A percentile compares a stretch with the other conserved stretches of the same genome.
Evolutionary conservation across 139 green algal species (phyloP).

Genomic region (Ulvella scutata): DNA sequence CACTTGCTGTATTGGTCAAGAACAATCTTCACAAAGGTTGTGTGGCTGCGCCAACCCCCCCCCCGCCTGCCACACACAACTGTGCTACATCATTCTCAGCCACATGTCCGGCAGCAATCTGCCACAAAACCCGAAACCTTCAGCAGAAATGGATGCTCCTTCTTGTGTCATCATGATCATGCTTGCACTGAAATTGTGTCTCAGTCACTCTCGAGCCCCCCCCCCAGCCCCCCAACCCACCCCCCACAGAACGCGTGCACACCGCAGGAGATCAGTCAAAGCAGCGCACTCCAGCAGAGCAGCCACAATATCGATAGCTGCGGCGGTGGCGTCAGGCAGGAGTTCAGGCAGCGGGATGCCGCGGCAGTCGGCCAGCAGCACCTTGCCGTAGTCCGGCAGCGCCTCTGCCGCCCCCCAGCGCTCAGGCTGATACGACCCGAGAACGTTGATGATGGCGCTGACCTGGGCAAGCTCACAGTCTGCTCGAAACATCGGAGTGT

Average conservation of each 20-base stretch:
- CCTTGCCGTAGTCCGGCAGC: slow-evolving; percentile 1
- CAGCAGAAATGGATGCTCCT: too few species aligned
- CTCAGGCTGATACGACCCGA: neutral
- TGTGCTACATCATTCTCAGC: too few species aligned
- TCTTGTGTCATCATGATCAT: too few species aligned
- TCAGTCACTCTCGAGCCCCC: too few species aligned
- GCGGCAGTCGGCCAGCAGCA: neutral
- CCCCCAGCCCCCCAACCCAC: too few species aligned
- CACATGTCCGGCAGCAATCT: too few species aligned
- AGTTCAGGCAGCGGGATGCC: neutral
- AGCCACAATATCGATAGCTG: neutral
- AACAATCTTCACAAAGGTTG: too few species aligned
- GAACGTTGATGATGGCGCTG: neutral
- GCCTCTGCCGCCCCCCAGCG: neutral
- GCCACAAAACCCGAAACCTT: too few species aligned
- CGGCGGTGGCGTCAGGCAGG: neutral
- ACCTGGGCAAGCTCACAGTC: slow-evolving; percentile 1
- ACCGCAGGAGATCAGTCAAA: neutral
- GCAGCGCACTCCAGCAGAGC: neutral
- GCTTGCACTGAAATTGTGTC: too few species aligned
- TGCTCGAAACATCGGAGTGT: neutral
- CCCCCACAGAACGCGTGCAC: neutral
- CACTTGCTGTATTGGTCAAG: too few species aligned
- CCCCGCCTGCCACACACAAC: too few species aligned
- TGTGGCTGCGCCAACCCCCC: too few species aligned